Evolutionary conservation across 495 filamentous ascomycete species (phyloP), one percentile per base, ranked within the genome.

Genomic region (Daldinia loculata): DNA sequence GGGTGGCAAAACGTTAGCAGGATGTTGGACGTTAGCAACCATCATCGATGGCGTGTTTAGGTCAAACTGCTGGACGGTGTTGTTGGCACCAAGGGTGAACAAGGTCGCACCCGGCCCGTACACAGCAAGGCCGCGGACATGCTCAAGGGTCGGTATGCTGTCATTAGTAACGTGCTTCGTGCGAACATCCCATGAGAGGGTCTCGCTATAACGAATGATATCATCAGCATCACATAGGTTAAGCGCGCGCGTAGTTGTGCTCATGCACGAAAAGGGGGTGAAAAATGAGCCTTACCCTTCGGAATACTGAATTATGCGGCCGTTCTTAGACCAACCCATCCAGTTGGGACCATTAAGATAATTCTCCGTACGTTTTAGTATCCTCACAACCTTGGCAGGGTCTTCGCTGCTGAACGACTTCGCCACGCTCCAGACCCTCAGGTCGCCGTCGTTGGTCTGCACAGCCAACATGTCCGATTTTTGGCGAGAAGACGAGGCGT

Each of bases 311-410:
- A 99, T 86, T 67, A 99, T 93, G 70, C 92, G 90, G 29, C 95
- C 95, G 82, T 97, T 97, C 82, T 97, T 98, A 3, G 96, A 98
- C 95, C 95, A 99, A 26, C 88, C 91, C 85, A 97, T 92, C 95
- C 95, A 99, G 78, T 97, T 97, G 19, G 91, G 92, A 9, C 93
- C 93, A 12, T 89, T 80, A 32, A 88, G 82, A 58, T 85, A 91
- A 68, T 88, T 87, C 69, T 97, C 93, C 5, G 87, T 88, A 72
- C 90, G 84, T 80, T 94, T 97, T 56, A 99, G 80, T 4, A 96
- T 89, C 55, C 95, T 85, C 63, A 98, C 97, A 5, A 97, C 91
- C 74, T 92, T 93, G 61, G 90, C 89, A 19, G 91, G 88, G 56
- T 94, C 86, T 43, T 91, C 90, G 70, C 87, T 89, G 43, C 84